phyloP scores from a whole-genome alignment of 2,329 filamentous ascomycete species.

The Sphaerulina vaccinii region DNA sequence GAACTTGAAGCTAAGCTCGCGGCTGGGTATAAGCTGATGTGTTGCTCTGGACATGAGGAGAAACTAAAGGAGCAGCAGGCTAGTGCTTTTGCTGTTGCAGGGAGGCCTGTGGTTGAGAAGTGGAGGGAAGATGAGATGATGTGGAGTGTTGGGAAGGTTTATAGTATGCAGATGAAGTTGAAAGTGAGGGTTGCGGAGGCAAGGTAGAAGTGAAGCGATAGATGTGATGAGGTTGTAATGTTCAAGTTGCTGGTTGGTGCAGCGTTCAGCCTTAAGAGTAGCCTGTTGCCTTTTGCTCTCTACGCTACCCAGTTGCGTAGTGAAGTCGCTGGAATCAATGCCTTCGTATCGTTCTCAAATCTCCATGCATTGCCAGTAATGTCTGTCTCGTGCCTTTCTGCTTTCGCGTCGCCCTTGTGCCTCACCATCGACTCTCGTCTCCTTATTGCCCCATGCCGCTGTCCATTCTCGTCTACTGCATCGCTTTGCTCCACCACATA shows the following conservation, averaged over 20 bases:
- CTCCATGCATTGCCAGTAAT: too few species aligned
- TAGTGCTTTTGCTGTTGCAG: constrained; percentile 8
- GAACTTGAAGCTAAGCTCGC: constrained; percentile 15
- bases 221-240: neutral
- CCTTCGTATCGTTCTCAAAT: too few species aligned
- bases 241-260: neutral
- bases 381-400: too few species aligned
- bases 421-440: neutral
- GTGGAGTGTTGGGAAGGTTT: constrained; percentile 4
- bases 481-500: constrained; percentile 1
- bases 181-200: neutral
- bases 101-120: constrained; percentile 11
- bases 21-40: constrained; percentile 14
- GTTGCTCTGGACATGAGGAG: constrained; percentile 18
- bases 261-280: neutral
- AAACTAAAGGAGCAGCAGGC: constrained; percentile 17
- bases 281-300: neutral
- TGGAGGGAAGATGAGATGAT: constrained; percentile 15
- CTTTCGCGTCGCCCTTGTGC: neutral
- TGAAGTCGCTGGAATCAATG: too few species aligned
- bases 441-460: neutral
- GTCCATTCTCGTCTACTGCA: neutral
- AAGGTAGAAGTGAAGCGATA: neutral
- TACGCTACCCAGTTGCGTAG: too few species aligned
- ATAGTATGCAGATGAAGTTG: neutral